Evolutionary conservation across 108 stramenopile species (phyloP), one percentile per base, ranked within the genome.

Genomic region (Cyclotella atomus): DNA sequence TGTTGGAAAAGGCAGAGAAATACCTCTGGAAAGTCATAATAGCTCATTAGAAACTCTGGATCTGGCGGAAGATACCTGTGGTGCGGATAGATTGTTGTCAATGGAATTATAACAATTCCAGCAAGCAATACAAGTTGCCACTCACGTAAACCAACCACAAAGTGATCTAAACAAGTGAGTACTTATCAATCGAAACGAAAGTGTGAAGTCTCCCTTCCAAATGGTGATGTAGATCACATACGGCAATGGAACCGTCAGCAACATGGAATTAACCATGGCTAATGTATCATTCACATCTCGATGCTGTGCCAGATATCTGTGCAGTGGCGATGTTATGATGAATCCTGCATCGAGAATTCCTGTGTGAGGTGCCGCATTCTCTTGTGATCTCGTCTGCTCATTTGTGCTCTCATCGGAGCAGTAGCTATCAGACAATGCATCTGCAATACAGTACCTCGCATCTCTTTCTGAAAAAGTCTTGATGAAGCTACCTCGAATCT

Each of bases 81-180:
- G 9, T n/a, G n/a, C n/a, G n/a, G n/a, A n/a, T n/a, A n/a, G n/a
- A n/a, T n/a, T n/a, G n/a, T n/a, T n/a, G n/a, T n/a, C n/a, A n/a
- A n/a, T n/a, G n/a, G n/a, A n/a, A n/a, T n/a, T n/a, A n/a, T n/a
- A n/a, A n/a, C n/a, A n/a, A n/a, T n/a, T n/a, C n/a, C n/a, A n/a
- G n/a, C n/a, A n/a, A n/a, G n/a, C 12, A 34, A 68, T 25, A 20
- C 3, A 35, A 28, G 1, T 46, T 21, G n/a, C 16, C 8, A 55
- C 72, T 73, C 54, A 77, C 70, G 79, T 80, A 33, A 65, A 71
- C 79, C 79, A 80, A 9, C 79, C 79, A 32, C 79, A 80, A n/a
- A 74, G 43, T 6, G 63, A 47, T 28, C 79, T 45, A 43, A 80
- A 80, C 25, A 74, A 45, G 43, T 68, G 59, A 23, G 68, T 75